Conservation (phyloP, 495 filamentous ascomycete genomes). For the Neurospora discreta region DNA sequence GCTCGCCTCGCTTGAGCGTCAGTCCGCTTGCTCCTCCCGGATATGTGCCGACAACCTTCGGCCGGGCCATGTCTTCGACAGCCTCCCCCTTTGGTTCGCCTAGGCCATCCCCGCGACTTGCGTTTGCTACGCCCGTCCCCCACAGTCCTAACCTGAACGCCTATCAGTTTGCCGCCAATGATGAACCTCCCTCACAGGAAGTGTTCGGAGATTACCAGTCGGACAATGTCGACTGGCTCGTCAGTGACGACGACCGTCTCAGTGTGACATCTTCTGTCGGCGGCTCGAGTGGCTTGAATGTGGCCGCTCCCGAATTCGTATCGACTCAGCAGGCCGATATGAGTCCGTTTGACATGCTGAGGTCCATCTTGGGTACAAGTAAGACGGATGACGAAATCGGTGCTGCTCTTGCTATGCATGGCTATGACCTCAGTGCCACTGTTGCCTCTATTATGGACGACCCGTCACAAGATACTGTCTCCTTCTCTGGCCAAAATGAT, state of each 20-base stretch:
- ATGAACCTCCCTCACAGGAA: constrained; percentile 63
- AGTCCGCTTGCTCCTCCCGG: constrained; percentile 76
- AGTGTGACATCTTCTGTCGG: constrained; percentile 61
- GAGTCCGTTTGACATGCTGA: constrained; percentile 96
- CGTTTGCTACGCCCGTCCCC: constrained; percentile 81
- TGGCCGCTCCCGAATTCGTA: constrained; percentile 63
- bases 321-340: constrained; percentile 74
- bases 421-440: constrained; percentile 86
- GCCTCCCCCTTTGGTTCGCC: constrained; percentile 90
- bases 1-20: constrained; percentile 63
- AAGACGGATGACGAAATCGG: constrained; percentile 92
- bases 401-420: constrained; percentile 71
- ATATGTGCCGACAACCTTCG: constrained; percentile 64
- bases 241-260: constrained; percentile 68
- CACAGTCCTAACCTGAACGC: constrained; percentile 90
- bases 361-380: constrained; percentile 83
- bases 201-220: constrained; percentile 85
- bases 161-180: constrained; percentile 68
- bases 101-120: constrained; percentile 82
- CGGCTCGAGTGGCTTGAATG: constrained; percentile 54
- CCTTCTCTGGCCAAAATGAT: constrained; percentile 25
- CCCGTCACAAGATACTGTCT: constrained; percentile 33
- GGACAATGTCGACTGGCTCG: constrained; percentile 93
- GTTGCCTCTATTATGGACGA: constrained; percentile 73
- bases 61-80: constrained; percentile 61